phyloP scores from a whole-genome alignment of 768 basidiomycete species.

The Kwoniella dejecticola region DNA sequence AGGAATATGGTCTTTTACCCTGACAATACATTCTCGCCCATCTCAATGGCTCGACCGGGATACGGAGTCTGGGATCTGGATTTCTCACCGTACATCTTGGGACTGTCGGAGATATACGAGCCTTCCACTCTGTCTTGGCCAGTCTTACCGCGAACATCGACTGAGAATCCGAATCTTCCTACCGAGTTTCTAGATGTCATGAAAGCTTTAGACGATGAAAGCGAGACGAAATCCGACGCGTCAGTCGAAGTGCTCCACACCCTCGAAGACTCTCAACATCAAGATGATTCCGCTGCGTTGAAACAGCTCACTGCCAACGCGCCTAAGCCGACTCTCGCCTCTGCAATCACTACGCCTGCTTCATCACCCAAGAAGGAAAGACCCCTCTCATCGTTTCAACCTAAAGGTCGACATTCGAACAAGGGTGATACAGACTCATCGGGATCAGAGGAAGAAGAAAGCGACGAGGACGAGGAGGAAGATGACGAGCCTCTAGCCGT shows the following conservation, averaged over 20 bases:
- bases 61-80: conserved; percentile 48
- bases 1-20: conserved; percentile 41
- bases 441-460: conserved; percentile 19
- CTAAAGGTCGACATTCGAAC: conserved; percentile 1
- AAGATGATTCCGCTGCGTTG: conserved; percentile 1
- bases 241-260: conserved; percentile 1
- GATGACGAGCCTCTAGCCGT: conserved; percentile 25
- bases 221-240: not conserved
- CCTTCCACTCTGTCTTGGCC: conserved; percentile 27
- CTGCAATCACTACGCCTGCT: conserved; percentile 8
- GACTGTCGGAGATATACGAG: conserved; percentile 31
- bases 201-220: conserved; percentile 5
- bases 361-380: conserved; percentile 2
- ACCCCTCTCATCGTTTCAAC: conserved; percentile 30
- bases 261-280: not conserved
- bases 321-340: not conserved
- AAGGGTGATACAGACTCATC: not conserved
- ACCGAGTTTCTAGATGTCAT: conserved; percentile 18
- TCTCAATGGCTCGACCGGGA: conserved; percentile 43
- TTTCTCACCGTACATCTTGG: conserved; percentile 41
- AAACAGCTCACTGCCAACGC: conserved; percentile 6
- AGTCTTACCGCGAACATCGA: conserved; percentile 25
- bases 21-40: conserved; percentile 33
- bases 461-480: conserved; percentile 19
- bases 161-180: conserved; percentile 5